phyloP scores from a whole-genome alignment of 495 filamentous ascomycete genomes.

The Lophium mytilinum region DNA sequence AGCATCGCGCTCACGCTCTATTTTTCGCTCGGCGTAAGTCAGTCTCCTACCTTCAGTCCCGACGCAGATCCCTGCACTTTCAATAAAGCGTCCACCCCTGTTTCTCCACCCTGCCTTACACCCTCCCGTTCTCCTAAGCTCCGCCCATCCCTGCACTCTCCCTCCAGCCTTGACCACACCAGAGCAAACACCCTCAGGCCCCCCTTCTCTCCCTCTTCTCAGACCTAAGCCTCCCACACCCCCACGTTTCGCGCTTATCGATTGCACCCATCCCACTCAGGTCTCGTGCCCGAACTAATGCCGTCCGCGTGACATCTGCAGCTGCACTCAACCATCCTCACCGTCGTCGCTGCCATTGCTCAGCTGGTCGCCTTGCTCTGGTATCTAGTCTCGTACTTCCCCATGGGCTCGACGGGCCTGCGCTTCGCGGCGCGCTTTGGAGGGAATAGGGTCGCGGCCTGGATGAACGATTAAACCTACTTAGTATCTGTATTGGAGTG shows the following conservation, averaged over 20 bases:
- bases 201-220: too few species aligned
- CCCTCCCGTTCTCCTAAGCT: constrained; percentile 3
- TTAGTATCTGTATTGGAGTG: too few species aligned
- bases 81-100: constrained; percentile 5
- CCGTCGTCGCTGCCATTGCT: constrained; percentile 70
- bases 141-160: background rate
- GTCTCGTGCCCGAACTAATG: constrained; percentile 11
- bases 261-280: too few species aligned
- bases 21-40: constrained; percentile 83
- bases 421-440: constrained; percentile 82
- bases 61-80: constrained; percentile 16
- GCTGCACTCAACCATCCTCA: constrained; percentile 74
- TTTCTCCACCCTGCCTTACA: constrained; percentile 12
- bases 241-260: constrained; percentile 23
- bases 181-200: background rate
- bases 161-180: background rate
- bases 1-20: constrained; percentile 85
- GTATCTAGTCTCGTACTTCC: constrained; percentile 97
- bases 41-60: too few species aligned
- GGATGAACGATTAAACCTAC: constrained; percentile 73
- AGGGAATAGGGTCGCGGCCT: constrained; percentile 71
- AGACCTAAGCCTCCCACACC: too few species aligned
- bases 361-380: constrained; percentile 78
- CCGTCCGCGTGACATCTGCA: constrained; percentile 36
- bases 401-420: constrained; percentile 85